These are phyloP conservation scores for Phytophthora pini DNA, from an alignment of 352 stramenopile species.

Conservation along the genomic window DNA sequence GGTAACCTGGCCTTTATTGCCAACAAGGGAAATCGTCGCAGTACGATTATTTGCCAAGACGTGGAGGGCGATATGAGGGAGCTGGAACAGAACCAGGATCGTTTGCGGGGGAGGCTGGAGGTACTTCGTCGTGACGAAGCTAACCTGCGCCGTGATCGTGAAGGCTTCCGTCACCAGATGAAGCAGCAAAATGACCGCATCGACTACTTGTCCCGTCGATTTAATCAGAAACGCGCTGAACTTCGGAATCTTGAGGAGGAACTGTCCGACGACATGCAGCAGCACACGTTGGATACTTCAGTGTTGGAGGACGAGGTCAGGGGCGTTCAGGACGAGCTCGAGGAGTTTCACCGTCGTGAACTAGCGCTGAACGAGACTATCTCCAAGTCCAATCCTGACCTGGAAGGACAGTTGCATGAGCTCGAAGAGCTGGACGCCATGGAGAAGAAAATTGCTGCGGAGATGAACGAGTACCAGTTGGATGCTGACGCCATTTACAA, in stretches of 20 bases:
- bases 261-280: slow-evolving; percentile 64
- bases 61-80: slow-evolving; percentile 71
- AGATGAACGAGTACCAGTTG: slow-evolving; percentile 64
- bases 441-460: slow-evolving; percentile 54
- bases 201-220: slow-evolving; percentile 59
- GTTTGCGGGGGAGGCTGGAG: slow-evolving; percentile 53
- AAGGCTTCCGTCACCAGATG: slow-evolving; percentile 49
- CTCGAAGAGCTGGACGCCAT: slow-evolving; percentile 60
- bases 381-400: slow-evolving; percentile 69
- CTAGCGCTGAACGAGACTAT: slow-evolving; percentile 63
- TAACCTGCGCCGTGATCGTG: slow-evolving; percentile 48
- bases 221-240: slow-evolving; percentile 63
- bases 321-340: slow-evolving; percentile 56
- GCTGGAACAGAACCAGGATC: slow-evolving; percentile 57
- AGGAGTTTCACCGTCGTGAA: slow-evolving; percentile 46
- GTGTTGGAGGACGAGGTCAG: slow-evolving; percentile 78
- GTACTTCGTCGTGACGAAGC: slow-evolving; percentile 62
- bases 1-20: slow-evolving; percentile 86
- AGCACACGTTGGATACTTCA: slow-evolving; percentile 71
- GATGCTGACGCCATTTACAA: slow-evolving; percentile 78
- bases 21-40: slow-evolving; percentile 67
- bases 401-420: slow-evolving; percentile 64
- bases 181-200: slow-evolving; percentile 60
- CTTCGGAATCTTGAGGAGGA: slow-evolving; percentile 76
- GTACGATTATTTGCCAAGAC: slow-evolving; percentile 80